Evolutionary conservation across 768 basidiomycete genomes (phyloP).

Genomic region (Lactifluus pinguis): DNA sequence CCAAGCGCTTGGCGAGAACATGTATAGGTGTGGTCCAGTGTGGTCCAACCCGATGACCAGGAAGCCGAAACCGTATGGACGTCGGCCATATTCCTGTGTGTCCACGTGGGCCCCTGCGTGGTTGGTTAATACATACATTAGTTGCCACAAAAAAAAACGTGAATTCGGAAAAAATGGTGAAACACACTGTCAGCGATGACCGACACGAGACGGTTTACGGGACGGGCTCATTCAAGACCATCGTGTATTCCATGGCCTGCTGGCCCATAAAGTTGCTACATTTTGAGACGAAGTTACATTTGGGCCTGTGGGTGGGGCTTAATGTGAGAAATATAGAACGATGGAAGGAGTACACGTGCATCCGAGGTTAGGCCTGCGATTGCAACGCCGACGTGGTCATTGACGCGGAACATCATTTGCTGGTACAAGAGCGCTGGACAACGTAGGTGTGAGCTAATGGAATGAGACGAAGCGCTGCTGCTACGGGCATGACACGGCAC

Average conservation of each 20-base stretch:
- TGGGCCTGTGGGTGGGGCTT: background rate
- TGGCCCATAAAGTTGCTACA: constrained; percentile 97
- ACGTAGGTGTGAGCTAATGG: background rate
- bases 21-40: constrained; percentile 92
- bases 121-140: background rate
- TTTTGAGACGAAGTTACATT: background rate
- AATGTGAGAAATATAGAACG: background rate
- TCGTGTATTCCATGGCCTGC: constrained; percentile 90
- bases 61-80: constrained; percentile 98
- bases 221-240: constrained; percentile 91
- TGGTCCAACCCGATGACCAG: constrained; percentile 95
- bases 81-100: constrained; percentile 94
- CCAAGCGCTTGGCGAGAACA: constrained; percentile 96
- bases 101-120: constrained; percentile 89
- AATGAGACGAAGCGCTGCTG: background rate
- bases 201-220: constrained; percentile 87
- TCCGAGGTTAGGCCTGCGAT: constrained; percentile 97
- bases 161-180: background rate
- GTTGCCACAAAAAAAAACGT: too few species aligned
- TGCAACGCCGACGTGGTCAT: constrained; percentile 98
- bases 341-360: constrained; percentile 86
- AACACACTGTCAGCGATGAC: constrained; percentile 89
- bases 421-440: constrained; percentile 96
- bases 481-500: constrained; percentile 13
- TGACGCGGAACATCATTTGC: constrained; percentile 99